Conservation (phyloP, 805 yeast genomes). For the Kodamaea lidongshanica region DNA sequence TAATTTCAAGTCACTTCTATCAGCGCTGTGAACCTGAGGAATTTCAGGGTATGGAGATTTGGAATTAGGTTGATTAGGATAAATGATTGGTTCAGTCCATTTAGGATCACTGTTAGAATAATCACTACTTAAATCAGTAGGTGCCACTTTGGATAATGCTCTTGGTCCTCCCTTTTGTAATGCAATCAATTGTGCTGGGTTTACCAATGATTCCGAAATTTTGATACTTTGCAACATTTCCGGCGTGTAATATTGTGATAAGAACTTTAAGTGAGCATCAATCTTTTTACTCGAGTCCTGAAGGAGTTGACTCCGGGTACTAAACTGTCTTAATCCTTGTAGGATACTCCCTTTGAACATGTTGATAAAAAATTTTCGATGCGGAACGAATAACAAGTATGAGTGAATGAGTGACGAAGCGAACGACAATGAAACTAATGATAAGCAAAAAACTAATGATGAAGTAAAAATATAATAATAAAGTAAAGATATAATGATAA, state of each 20-base stretch:
- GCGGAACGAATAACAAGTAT: no score
- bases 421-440: constrained; percentile 2
- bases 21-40: constrained; percentile 50
- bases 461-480: constrained; percentile 2
- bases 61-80: constrained; percentile 44
- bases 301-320: constrained; percentile 4
- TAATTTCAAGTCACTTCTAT: constrained; percentile 36
- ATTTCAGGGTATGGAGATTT: constrained; percentile 52
- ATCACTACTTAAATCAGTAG: constrained; percentile 60
- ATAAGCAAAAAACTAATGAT: not conserved
- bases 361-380: constrained; percentile 2
- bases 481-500: constrained; percentile 1
- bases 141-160: constrained; percentile 51
- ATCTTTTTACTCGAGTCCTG: constrained; percentile 13
- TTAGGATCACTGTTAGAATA: constrained; percentile 63
- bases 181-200: constrained; percentile 53
- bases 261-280: constrained; percentile 44
- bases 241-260: constrained; percentile 75
- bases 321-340: constrained; percentile 2
- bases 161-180: constrained; percentile 27
- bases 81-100: constrained; percentile 60
- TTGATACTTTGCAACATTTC: constrained; percentile 75
- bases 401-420: no score
- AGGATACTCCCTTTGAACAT: constrained; percentile 1
- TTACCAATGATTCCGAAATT: constrained; percentile 69